Base-by-base conservation (phyloP, 176 grass and related monocot species). In the Oryza glaberrima region DNA sequence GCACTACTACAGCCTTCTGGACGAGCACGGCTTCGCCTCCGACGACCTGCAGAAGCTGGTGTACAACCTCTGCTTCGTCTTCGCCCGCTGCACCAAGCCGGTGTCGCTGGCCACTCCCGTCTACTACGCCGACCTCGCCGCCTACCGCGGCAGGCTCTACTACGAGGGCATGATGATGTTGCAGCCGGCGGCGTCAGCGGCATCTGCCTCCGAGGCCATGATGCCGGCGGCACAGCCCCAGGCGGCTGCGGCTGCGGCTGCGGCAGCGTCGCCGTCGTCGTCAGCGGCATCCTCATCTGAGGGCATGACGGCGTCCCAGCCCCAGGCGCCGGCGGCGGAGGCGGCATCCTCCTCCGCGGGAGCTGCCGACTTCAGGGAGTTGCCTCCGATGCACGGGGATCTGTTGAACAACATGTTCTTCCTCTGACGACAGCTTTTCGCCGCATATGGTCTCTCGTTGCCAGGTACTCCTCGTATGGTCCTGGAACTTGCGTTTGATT, bases 51-150 rank as follows among this genome's bases (percentile, higher is more conserved):
- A 93, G 74, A 87, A 88, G 82, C 91, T 93, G 28, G 69, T 93
- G 26, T 85, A 79, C 81, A 75, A 70, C 73, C 77, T 85, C 23
- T 93, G 91, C 82, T 93, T 90, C 85, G 40, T 77, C 17, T 93
- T 85, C 79, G 88, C 91, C 4, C 81, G 88, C 20, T 90, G 88
- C 82, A 93, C 91, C 23, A 90, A 93, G 85, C 91, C 91, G 8
- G 91, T 93, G 43, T 90, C 91, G 9, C 65, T 93, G 77, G 86
- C 75, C 34, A 78, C 88, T 44, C 91, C 91, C 6, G 78, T 93
- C 46, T 88, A 88, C 78, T 93, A 93, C 52, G 91, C 91, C 8
- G 88, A 93, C 43, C 77, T 88, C 1, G 91, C 75, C 0, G 91
- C 91, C 3, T 90, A 90, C 85, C 87, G 88, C 1, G 91, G 85